These are phyloP conservation scores for Penicillium oxalicum DNA, from an alignment of 2,329 filamentous ascomycete genomes.

Conservation along the genomic window DNA sequence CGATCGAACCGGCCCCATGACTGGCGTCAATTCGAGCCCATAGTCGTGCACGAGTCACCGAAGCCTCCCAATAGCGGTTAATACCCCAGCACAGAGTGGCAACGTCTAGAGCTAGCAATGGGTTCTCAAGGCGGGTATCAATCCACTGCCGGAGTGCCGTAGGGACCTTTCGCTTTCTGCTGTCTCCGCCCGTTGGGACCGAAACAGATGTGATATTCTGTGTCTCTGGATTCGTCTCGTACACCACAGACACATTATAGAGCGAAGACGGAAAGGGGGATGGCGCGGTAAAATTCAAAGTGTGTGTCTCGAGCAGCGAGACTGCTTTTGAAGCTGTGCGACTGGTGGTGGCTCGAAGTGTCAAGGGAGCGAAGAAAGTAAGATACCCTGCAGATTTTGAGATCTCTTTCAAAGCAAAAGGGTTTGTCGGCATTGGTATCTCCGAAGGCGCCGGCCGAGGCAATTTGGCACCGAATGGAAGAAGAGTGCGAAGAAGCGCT, in stretches of 20 bases:
- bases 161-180: conserved; percentile 24
- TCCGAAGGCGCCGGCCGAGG: conserved; percentile 16
- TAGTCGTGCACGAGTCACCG: conserved; percentile 32
- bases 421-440: conserved; percentile 55
- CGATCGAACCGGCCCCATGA: conserved; percentile 13
- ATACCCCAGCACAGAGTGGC: conserved; percentile 40
- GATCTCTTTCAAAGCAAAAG: conserved; percentile 50
- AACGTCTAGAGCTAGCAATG: conserved; percentile 33
- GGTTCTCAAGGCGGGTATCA: conserved; percentile 28
- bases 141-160: conserved; percentile 31
- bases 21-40: conserved; percentile 33
- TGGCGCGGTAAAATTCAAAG: conserved; percentile 32
- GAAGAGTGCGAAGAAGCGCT: conserved; percentile 35
- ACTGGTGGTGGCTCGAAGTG: conserved; percentile 41
- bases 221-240: conserved; percentile 32
- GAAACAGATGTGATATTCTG: conserved; percentile 31
- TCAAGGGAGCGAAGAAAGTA: conserved; percentile 63
- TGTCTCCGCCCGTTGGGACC: conserved; percentile 15
- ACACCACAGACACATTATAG: conserved; percentile 31
- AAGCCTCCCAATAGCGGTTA: conserved; percentile 39
- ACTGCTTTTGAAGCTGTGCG: conserved; percentile 16
- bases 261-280: conserved; percentile 30
- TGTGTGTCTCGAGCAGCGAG: conserved; percentile 29
- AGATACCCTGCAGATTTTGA: conserved; percentile 62
- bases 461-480: conserved; percentile 35